Percentiles rank a stretch among this genome's conserved stretches.
These are phyloP conservation scores for Pythium scleroteichum DNA, from an alignment of 352 stramenopile species.

Conservation along the genomic window DNA sequence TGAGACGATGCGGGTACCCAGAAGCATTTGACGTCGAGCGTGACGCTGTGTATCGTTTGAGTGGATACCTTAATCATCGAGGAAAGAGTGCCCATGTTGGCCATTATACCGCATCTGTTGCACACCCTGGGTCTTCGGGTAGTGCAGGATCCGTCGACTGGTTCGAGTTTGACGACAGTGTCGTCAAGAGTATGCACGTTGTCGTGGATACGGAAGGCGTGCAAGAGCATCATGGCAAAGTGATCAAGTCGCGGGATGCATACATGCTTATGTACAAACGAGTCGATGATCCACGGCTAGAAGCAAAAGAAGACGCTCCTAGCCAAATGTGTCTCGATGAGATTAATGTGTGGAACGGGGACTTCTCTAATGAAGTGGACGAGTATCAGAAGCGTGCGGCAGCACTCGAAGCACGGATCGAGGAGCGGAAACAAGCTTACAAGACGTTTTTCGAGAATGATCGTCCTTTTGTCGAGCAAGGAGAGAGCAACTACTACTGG, in stretches of 20 bases:
- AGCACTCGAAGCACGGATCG: slow-evolving; percentile 51
- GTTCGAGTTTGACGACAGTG: slow-evolving; percentile 85
- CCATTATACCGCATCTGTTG: slow-evolving; percentile 85
- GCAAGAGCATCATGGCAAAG: slow-evolving; percentile 53
- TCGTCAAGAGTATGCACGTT: slow-evolving; percentile 54
- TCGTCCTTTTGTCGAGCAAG: slow-evolving; percentile 39
- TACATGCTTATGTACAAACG: slow-evolving; percentile 88
- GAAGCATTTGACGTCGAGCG: slow-evolving; percentile 37
- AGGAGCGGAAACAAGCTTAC: slow-evolving; percentile 55
- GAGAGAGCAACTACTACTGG: slow-evolving; percentile 57
- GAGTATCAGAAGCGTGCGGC: slow-evolving; percentile 48
- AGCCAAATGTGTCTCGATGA: slow-evolving; percentile 39
- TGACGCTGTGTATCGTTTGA: slow-evolving; percentile 69
- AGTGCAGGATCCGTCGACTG: slow-evolving; percentile 36
- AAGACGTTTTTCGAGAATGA: slow-evolving; percentile 62
- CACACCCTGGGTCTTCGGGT: slow-evolving; percentile 39
- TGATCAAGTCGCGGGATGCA: slow-evolving; percentile 72
- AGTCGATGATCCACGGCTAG: slow-evolving; percentile 31
- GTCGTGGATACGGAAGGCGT: slow-evolving; percentile 38
- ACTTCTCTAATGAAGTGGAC: slow-evolving; percentile 49
- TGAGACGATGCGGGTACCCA: slow-evolving; percentile 44
- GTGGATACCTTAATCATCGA: slow-evolving; percentile 80
- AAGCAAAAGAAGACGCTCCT: neutral
- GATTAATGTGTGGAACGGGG: slow-evolving; percentile 51
- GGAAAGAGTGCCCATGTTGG: slow-evolving; percentile 80